Percentiles rank a stretch among this genome's conserved stretches.
Conservation (phyloP, 2,329 filamentous ascomycete genomes). For the Fusarium secorum region DNA sequence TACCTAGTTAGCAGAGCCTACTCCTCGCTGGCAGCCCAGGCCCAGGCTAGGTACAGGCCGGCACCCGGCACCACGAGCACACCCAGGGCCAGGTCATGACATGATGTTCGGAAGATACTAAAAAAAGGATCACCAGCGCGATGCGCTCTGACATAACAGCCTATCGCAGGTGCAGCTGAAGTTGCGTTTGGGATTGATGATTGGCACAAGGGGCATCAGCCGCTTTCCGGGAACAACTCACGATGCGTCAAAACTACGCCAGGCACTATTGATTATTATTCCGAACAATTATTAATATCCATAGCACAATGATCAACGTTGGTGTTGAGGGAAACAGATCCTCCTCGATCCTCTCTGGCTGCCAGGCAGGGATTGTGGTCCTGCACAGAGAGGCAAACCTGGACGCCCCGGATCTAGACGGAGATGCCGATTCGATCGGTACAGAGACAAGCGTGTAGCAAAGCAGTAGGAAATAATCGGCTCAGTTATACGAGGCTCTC, state of each 20-base stretch:
- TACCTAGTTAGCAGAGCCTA: neutral
- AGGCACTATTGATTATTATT: neutral
- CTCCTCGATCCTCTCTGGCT: neutral
- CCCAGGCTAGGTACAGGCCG: constrained; percentile 1
- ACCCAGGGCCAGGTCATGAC: neutral
- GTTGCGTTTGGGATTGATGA: constrained; percentile 4
- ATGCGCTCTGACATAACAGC: constrained; percentile 4
- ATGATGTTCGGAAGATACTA: constrained; percentile 12
- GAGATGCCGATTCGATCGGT: constrained; percentile 25
- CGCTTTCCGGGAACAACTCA: constrained; percentile 31
- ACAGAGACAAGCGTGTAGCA: neutral
- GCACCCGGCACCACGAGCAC: neutral
- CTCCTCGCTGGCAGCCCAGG: neutral
- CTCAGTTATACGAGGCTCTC: constrained; percentile 28
- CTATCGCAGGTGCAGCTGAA: constrained; percentile 1
- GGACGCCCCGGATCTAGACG: constrained; percentile 10
- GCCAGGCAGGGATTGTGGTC: neutral
- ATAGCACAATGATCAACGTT: neutral
- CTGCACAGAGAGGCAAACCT: neutral
- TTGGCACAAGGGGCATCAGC: constrained; percentile 22
- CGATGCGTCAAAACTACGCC: constrained; percentile 33
- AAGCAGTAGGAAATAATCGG: constrained; percentile 1
- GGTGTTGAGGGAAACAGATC: neutral
- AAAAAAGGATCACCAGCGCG: constrained; percentile 33
- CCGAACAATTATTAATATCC: neutral